A percentile compares a stretch with the other conserved stretches of the same genome.
phyloP scores from a whole-genome alignment of 257 asterid genomes.

The Linderniella brevidens region DNA sequence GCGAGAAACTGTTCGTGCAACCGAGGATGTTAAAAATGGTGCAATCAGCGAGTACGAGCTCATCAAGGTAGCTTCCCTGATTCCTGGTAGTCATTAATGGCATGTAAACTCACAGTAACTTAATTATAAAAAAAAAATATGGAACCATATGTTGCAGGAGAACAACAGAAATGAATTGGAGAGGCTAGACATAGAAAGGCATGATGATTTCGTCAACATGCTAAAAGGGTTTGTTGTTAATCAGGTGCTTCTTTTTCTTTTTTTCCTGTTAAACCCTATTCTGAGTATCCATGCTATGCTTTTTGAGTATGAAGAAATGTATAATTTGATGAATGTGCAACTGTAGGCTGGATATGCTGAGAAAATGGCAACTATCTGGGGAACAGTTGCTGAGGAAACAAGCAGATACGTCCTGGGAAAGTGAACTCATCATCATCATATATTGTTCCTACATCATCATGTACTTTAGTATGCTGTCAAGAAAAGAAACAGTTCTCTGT shows the following conservation, averaged over 20 bases:
- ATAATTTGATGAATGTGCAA: background rate
- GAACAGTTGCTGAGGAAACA: constrained; percentile 74
- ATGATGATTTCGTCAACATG: constrained; percentile 76
- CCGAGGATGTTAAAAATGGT: constrained; percentile 64
- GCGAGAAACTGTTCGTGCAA: constrained; percentile 53
- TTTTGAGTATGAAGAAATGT: background rate
- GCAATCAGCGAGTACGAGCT: constrained; percentile 66
- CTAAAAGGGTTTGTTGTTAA: constrained; percentile 81
- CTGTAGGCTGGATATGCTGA: constrained; percentile 10
- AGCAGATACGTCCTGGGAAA: constrained; percentile 32
- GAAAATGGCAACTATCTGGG: constrained; percentile 47
- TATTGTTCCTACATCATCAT: no score
- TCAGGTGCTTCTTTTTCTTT: constrained; percentile 30
- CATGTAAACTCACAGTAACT: background rate
- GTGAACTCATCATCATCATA: constrained; percentile 6
- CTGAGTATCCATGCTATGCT: background rate
- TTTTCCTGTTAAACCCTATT: background rate
- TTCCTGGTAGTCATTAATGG: no score
- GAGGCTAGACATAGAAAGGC: constrained; percentile 77
- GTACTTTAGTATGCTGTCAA: no score
- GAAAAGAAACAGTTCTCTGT: no score
- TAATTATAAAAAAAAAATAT: background rate
- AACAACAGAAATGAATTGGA: constrained; percentile 79
- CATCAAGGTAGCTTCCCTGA: constrained; percentile 54
- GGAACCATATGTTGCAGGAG: constrained; percentile 67